phyloP scores from a whole-genome alignment of 345 rosid species.

The Aegle marmelos region DNA sequence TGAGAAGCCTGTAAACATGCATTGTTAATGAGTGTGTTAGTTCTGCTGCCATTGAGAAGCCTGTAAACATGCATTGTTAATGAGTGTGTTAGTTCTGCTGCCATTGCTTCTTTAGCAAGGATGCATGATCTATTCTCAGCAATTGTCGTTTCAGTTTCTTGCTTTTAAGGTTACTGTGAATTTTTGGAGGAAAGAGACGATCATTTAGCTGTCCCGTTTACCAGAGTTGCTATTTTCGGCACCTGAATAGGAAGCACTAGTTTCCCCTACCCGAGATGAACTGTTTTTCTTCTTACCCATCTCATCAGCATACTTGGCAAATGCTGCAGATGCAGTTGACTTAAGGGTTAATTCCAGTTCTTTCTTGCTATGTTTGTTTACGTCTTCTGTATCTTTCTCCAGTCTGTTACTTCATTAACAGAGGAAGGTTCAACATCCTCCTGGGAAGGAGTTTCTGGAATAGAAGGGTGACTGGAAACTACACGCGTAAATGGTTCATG shows the following conservation, averaged over 20 bases:
- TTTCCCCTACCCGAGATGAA: slow-evolving; percentile 24
- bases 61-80: background rate
- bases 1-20: background rate
- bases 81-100: no score
- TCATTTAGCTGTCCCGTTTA: slow-evolving; percentile 19
- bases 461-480: slow-evolving; percentile 39
- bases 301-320: slow-evolving; percentile 53
- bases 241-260: slow-evolving; percentile 19
- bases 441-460: slow-evolving; percentile 39
- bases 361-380: slow-evolving; percentile 46
- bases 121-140: background rate
- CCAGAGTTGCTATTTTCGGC: slow-evolving; percentile 7
- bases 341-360: slow-evolving; percentile 64
- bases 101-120: background rate
- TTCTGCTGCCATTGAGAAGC: background rate
- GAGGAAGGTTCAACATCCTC: slow-evolving; percentile 35
- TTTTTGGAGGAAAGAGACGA: background rate
- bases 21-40: background rate
- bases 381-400: slow-evolving; percentile 37
- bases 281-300: slow-evolving; percentile 30
- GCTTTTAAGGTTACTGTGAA: background rate
- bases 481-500: slow-evolving; percentile 91
- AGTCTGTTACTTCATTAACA: slow-evolving; percentile 37
- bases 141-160: background rate
- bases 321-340: slow-evolving; percentile 71